A percentile compares a stretch with the other conserved stretches of the same genome.
Conservation (phyloP, 192 early-diverging fungal genomes). For the Coemansia sp. region DNA sequence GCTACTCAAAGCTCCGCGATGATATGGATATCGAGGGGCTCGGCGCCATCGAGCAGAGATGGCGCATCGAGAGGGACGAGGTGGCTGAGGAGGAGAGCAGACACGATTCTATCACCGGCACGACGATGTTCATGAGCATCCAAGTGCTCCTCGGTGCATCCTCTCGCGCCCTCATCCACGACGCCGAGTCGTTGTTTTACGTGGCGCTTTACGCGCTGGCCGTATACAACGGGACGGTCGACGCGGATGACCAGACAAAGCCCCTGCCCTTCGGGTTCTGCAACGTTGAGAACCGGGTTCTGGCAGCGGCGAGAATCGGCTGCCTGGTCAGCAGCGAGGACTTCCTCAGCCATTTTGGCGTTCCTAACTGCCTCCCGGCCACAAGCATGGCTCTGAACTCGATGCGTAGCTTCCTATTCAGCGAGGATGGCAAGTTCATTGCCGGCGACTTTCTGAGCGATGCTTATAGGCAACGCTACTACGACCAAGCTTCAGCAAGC, state of each 20-base stretch:
- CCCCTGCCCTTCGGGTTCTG: not conserved
- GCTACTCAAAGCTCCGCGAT: not conserved
- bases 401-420: constrained; percentile 5
- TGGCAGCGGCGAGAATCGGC: not conserved
- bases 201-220: constrained; percentile 3
- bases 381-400: not conserved
- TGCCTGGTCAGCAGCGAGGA: not conserved
- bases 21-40: not conserved
- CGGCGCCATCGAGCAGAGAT: not conserved
- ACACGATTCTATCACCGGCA: not conserved
- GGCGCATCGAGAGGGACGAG: not conserved
- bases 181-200: constrained; percentile 12
- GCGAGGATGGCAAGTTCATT: not conserved
- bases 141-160: not conserved
- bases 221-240: not conserved
- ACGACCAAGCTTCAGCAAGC: not conserved
- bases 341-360: constrained; percentile 7
- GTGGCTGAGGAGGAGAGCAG: not conserved
- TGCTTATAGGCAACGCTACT: not conserved
- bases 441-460: not conserved
- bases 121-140: not conserved
- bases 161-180: constrained; percentile 4
- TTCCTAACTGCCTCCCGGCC: not conserved
- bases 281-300: not conserved
- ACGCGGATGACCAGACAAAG: not conserved